A percentile compares a stretch with the other conserved stretches of the same genome.
Conservation (phyloP, 495 filamentous ascomycete genomes). For the Xylaria curta region DNA sequence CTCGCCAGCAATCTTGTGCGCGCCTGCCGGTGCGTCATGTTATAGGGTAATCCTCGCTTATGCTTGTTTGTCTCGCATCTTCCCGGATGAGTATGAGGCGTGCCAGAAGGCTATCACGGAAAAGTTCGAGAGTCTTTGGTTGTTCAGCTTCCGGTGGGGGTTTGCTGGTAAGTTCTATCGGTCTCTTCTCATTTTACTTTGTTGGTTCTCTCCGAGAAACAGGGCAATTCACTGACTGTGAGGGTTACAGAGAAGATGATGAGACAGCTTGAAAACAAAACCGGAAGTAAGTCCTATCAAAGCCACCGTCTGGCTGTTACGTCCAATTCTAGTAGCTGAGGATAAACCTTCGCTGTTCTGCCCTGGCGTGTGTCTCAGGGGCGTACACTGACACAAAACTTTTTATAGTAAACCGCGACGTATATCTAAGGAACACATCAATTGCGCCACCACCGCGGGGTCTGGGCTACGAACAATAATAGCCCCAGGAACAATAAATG, state of each 20-base stretch:
- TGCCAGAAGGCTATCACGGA: constrained; percentile 39
- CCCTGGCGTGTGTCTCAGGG: neutral
- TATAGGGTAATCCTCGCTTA: constrained; percentile 36
- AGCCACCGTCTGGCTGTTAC: neutral
- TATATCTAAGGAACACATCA: constrained; percentile 35
- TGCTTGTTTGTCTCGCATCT: constrained; percentile 33
- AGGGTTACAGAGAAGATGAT: constrained; percentile 39
- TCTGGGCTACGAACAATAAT: constrained; percentile 15
- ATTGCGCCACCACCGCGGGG: constrained; percentile 33
- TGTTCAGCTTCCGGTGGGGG: constrained; percentile 43
- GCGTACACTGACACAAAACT: neutral
- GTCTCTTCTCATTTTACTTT: neutral
- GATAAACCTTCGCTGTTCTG: neutral
- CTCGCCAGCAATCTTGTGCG: constrained; percentile 36
- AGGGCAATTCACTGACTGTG: neutral
- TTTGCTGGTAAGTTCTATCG: constrained; percentile 37
- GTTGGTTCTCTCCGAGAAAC: neutral
- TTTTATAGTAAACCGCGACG: constrained; percentile 28
- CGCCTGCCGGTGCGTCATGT: constrained; percentile 41
- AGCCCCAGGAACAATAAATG: neutral
- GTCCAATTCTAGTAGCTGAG: neutral
- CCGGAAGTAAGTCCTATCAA: constrained; percentile 24
- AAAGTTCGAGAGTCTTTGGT: constrained; percentile 40
- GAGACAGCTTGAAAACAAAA: constrained; percentile 37
- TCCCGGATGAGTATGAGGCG: constrained; percentile 33